These are phyloP conservation scores for Cryptomeria japonica DNA, from an alignment of 75 land plant species.

Conservation along the genomic window DNA sequence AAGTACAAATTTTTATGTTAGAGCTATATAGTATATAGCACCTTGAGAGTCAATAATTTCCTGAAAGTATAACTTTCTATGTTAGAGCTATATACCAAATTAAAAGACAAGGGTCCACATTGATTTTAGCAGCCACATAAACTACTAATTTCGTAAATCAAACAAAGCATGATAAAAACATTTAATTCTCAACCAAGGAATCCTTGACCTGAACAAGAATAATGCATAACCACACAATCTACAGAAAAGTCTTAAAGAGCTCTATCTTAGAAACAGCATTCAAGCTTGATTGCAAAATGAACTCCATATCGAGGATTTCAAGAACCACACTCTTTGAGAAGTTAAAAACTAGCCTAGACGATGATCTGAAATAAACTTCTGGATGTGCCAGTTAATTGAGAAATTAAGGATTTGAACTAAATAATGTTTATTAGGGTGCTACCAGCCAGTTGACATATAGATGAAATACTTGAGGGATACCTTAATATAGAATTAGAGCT, in stretches of 20 bases:
- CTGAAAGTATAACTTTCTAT: neutral
- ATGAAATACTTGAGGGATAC: neutral
- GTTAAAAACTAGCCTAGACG: neutral
- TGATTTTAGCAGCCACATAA: neutral
- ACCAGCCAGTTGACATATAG: neutral
- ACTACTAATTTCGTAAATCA: neutral
- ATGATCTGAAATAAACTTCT: neutral
- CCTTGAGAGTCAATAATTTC: neutral
- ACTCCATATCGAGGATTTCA: neutral
- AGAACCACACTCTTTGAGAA: neutral
- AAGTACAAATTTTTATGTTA: neutral
- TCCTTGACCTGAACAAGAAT: neutral
- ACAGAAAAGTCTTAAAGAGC: neutral
- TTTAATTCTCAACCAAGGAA: neutral
- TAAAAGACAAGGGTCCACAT: neutral
- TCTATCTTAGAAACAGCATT: neutral
- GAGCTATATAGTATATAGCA: neutral
- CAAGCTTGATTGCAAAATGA: neutral
- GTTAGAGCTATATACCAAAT: slow-evolving; percentile 1
- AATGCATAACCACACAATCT: neutral
- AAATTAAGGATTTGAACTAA: neutral
- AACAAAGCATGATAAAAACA: neutral
- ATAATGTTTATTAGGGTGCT: neutral
- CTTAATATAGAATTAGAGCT: neutral
- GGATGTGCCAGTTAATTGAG: neutral